Conservation (phyloP, 257 asterid species). For the Solanum sejunctum region DNA sequence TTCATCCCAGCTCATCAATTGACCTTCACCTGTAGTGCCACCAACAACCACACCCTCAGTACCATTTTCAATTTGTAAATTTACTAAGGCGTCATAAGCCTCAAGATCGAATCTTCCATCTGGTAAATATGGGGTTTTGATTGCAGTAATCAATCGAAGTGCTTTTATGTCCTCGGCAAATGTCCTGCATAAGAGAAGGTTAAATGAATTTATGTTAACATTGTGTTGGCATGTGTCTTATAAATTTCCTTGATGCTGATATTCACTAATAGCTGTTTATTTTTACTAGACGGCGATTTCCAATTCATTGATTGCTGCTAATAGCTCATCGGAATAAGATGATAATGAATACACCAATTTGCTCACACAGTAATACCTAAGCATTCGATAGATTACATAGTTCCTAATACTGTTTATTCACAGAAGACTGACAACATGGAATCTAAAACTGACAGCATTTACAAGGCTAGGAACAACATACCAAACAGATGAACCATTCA, state of each 20-base stretch:
- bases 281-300: background rate
- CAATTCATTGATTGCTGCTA: background rate
- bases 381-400: background rate
- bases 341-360: background rate
- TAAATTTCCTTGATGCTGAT: background rate
- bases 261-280: background rate
- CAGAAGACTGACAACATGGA: background rate
- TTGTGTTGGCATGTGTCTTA: background rate
- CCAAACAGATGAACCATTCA: background rate
- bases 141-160: constrained; percentile 63
- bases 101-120: constrained; percentile 86
- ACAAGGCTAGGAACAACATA: background rate
- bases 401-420: background rate
- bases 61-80: constrained; percentile 69
- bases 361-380: background rate
- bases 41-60: constrained; percentile 78
- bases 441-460: background rate
- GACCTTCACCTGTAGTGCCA: constrained; percentile 91
- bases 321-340: background rate
- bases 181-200: constrained; percentile 37
- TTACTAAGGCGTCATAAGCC: constrained; percentile 61
- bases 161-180: constrained; percentile 64
- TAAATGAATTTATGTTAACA: background rate
- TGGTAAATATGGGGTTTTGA: constrained; percentile 77
- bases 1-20: constrained; percentile 87